Evolutionary conservation across 768 basidiomycete species (phyloP).

Genomic region (Strobilomyces echinocephalus): DNA sequence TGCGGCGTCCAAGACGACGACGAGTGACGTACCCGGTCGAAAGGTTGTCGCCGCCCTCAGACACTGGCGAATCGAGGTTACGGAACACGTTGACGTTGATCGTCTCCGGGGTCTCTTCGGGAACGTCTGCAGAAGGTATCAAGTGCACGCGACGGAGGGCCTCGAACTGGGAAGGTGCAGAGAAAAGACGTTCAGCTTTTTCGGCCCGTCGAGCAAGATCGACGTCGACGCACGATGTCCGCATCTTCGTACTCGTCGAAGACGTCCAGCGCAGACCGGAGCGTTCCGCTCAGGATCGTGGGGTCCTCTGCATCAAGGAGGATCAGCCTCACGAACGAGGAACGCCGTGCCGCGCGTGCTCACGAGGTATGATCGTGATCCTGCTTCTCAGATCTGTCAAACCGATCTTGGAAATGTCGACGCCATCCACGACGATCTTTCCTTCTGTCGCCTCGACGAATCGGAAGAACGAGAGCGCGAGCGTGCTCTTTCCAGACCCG

Average conservation of each 20-base stretch:
- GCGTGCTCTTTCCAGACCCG: conserved; percentile 72
- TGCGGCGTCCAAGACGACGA: background rate
- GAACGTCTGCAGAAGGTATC: conserved; percentile 54
- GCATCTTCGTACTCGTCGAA: conserved; percentile 82
- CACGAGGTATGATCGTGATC: conserved; percentile 73
- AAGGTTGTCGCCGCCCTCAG: conserved; percentile 88
- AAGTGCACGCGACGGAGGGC: conserved; percentile 80
- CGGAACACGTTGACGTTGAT: conserved; percentile 76
- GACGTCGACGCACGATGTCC: conserved; percentile 56
- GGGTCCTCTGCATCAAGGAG: conserved; percentile 64
- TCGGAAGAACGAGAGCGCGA: conserved; percentile 82
- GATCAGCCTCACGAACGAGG: background rate
- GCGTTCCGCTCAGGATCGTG: conserved; percentile 76
- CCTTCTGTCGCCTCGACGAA: conserved; percentile 86
- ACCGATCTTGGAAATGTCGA: conserved; percentile 76
- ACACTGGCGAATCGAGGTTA: conserved; percentile 66
- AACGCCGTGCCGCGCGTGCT: conserved; percentile 20
- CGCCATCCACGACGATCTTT: conserved; percentile 66
- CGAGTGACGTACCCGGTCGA: conserved; percentile 61
- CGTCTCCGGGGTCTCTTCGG: conserved; percentile 33
- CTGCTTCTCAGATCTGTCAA: conserved; percentile 75
- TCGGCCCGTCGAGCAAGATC: background rate
- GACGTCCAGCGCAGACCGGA: conserved; percentile 79
- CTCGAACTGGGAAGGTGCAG: conserved; percentile 51
- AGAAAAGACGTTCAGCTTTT: background rate